Percentiles rank a stretch among this genome's conserved stretches.
Conservation (phyloP, 2,329 filamentous ascomycete genomes). For the Camillea tinctor region DNA sequence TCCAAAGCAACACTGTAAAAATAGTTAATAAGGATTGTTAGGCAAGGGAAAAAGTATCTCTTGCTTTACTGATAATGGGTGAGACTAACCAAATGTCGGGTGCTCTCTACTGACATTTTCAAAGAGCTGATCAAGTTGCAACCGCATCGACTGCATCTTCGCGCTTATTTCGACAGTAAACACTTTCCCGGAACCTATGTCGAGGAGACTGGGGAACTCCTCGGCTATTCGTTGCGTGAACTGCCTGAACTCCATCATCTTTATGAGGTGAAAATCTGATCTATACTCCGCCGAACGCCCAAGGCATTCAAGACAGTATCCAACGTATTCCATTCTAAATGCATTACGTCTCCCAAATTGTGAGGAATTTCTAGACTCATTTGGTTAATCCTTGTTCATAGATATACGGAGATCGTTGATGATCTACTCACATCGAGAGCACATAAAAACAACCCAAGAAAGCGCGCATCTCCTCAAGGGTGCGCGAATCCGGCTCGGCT, state of each 20-base stretch:
- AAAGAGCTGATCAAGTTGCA: slow-evolving; percentile 34
- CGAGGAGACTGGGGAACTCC: slow-evolving; percentile 27
- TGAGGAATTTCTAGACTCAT: slow-evolving; percentile 32
- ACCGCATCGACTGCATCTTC: slow-evolving; percentile 32
- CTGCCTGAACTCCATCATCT: slow-evolving; percentile 36
- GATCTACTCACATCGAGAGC: slow-evolving; percentile 36
- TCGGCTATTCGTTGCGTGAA: slow-evolving; percentile 36
- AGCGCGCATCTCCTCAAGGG: slow-evolving; percentile 38
- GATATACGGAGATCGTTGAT: not conserved
- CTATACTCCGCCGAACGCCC: slow-evolving; percentile 22
- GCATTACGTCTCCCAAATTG: slow-evolving; percentile 36
- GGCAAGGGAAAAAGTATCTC: not conserved
- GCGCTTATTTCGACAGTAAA: slow-evolving; percentile 35
- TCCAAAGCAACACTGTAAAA: slow-evolving; percentile 15
- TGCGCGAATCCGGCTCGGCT: slow-evolving; percentile 25
- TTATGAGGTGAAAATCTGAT: slow-evolving; percentile 34
- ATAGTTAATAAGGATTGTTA: not conserved
- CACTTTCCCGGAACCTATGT: slow-evolving; percentile 17
- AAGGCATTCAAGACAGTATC: slow-evolving; percentile 34
- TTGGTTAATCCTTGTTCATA: not conserved
- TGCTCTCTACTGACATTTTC: slow-evolving; percentile 30
- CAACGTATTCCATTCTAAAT: slow-evolving; percentile 33
- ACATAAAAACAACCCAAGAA: slow-evolving; percentile 41
- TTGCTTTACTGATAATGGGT: not conserved
- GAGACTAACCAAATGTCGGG: slow-evolving; percentile 24